phyloP scores from a whole-genome alignment of 129 eudicot genomes.

The Calendula officinalis region DNA sequence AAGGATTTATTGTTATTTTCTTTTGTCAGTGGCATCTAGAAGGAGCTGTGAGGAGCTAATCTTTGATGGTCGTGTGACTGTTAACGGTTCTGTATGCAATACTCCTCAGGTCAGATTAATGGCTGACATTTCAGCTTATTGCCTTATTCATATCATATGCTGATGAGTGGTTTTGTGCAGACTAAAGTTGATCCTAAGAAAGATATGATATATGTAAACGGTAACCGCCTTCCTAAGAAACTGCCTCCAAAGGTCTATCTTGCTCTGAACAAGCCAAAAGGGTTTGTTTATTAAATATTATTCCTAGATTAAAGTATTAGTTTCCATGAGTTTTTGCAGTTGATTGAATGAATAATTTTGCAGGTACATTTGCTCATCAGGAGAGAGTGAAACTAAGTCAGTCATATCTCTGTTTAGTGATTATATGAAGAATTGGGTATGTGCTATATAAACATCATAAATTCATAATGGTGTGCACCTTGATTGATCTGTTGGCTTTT shows the following conservation, averaged over 20 bases:
- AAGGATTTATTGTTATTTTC: constrained; percentile 5
- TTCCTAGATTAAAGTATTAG: background rate
- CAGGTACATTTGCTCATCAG: constrained; percentile 91
- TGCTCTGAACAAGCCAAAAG: constrained; percentile 99
- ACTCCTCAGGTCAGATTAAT: constrained; percentile 71
- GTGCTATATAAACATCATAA: constrained; percentile 11
- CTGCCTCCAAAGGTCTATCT: constrained; percentile 92
- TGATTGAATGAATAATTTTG: background rate
- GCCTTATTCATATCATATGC: no score
- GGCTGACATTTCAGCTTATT: constrained; percentile 2
- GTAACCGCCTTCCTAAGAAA: constrained; percentile 84
- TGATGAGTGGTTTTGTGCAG: constrained; percentile 42
- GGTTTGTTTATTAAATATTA: constrained; percentile 50
- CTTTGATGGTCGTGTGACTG: constrained; percentile 83
- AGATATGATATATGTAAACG: constrained; percentile 92
- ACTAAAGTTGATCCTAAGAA: constrained; percentile 88
- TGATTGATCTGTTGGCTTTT: constrained; percentile 10
- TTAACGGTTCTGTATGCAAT: constrained; percentile 87
- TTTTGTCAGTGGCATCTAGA: constrained; percentile 85
- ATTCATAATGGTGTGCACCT: background rate
- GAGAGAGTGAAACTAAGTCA: constrained; percentile 76
- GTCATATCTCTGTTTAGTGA: constrained; percentile 60
- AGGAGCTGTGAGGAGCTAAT: constrained; percentile 89
- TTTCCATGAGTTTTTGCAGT: constrained; percentile 15
- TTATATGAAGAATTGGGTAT: constrained; percentile 77